Base-by-base conservation (phyloP, 768 basidiomycete genomes). In the Lactifluus subvellereus region DNA sequence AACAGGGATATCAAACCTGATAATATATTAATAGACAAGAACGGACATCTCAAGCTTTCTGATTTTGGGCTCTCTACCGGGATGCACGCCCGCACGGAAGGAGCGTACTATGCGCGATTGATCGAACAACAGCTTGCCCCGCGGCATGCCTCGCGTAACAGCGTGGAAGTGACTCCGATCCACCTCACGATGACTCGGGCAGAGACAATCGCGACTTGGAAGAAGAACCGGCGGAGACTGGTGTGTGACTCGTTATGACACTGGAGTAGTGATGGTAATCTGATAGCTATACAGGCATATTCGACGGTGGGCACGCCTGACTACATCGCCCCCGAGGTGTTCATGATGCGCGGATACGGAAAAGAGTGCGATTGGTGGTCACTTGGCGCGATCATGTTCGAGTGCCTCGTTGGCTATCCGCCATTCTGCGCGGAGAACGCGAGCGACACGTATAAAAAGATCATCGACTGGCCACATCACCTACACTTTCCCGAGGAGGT, bases 301-400 rank as follows among this genome's bases (percentile, higher is more conserved):
- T 98, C 95, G 5, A 98, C 97, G 11, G 96, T 98, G 64, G 95
- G 95, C 38, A 98, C 95, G 27, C 95, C 94, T 1, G 96, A 98
- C 74, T 83, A 97, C 74, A 97, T 98, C 69, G 94, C 96, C 3
- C 94, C 95, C 1, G 95, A 98, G 74, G 96, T 98, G 70, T 98
- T 98, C 79, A 75, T 89, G 67, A 93, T 95, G 74, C 88, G 90
- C 71, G 97, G 97, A 13, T 98, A 98, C 73, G 94, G 92, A 33
- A 94, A 96, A 70, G 95, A 96, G 75, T 98, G 95, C 71, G 97
- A 99, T 74, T 98, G 95, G 94, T 99, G 97, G 97, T 97, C 95
- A 9, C 81, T 98, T n/a, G 97, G 97, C 2, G 92, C 94, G 27
- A 98, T 98, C 78, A 95, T 93, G 89, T 99, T 96, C 73, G 96